Evolutionary conservation across 768 basidiomycete species (phyloP).

Genomic region (Grammothele lineata): DNA sequence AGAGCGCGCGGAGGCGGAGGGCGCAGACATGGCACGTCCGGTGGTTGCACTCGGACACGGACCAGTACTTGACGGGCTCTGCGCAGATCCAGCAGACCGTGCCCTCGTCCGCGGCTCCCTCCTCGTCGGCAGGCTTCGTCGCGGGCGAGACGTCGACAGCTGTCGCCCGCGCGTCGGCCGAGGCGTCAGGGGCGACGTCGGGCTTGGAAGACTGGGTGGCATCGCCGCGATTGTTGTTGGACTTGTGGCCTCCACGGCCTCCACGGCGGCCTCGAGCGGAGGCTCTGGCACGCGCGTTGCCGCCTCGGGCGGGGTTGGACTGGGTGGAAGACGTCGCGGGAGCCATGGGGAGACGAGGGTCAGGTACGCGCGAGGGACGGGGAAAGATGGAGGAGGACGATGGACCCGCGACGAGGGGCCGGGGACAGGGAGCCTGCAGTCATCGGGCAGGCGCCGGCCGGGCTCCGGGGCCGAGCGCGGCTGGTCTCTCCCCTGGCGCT

Average conservation of each 20-base stretch:
- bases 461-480: no score
- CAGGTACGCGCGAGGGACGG: no score
- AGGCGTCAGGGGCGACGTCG: not conserved
- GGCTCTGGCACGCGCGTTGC: no score
- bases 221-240: slow-evolving; percentile 1
- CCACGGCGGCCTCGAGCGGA: no score
- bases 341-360: not conserved
- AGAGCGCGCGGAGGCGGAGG: slow-evolving; percentile 80
- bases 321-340: slow-evolving; percentile 6
- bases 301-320: no score
- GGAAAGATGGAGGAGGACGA: not conserved
- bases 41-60: slow-evolving; percentile 88
- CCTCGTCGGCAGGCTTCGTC: not conserved
- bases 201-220: slow-evolving; percentile 5
- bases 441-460: no score
- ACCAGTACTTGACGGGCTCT: slow-evolving; percentile 87
- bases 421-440: no score
- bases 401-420: no score
- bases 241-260: slow-evolving; percentile 18
- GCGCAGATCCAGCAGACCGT: slow-evolving; percentile 90
- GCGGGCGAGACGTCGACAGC: no score
- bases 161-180: no score
- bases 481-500: no score
- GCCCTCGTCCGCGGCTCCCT: slow-evolving; percentile 30
- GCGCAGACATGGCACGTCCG: slow-evolving; percentile 94